Evolutionary conservation across 2,329 filamentous ascomycete species (phyloP), one percentile per base, ranked within the genome.

Genomic region (Penicillium sp.): DNA sequence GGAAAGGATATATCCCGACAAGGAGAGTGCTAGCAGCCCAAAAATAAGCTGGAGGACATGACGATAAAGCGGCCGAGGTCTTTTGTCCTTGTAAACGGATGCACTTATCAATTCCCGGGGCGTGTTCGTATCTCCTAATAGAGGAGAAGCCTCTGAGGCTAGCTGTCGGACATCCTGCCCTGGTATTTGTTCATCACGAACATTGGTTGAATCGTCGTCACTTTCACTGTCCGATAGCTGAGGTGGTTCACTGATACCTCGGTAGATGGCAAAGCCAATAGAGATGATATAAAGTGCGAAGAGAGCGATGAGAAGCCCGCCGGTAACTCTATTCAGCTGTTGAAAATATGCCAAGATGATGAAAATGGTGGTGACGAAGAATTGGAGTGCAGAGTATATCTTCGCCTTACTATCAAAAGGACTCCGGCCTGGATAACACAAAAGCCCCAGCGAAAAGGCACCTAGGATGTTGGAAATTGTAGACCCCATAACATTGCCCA

Each of bases 401-500:
- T 76, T 78, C 1, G 79, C 72, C 56, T 78, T 81, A n/a, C 64
- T 60, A 58, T 83, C 81, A 56, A 82, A 83, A 1, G 56, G 45
- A 11, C 74, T 65, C 1, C 57, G 50, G 1, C 60, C 60, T 8
- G 68, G 65, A 55, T 75, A 69, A 61, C 76, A 80, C 4, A 83
- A 62, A 1, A 84, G 70, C 5, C 80, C 81, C 1, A 84, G 70
- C 1, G 80, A 81, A 61, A 84, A 84, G 13, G 81, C 81, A 16
- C 81, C 81, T 2, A 83, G 73, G 49, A 83, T 81, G 53, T 83
- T 83, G 48, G 81, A 82, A 44, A 84, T 80, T 35, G 75, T 72
- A 18, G 79, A 81, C n/a, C 81, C 81, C 57, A 83, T 65, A 47
- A 83, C 73, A 57, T 83, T 84, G n/a, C 81, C 81, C 0, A 83